Evolutionary conservation across 352 stramenopile species (phyloP).

Genomic region (Globisporangium recalcitrans): DNA sequence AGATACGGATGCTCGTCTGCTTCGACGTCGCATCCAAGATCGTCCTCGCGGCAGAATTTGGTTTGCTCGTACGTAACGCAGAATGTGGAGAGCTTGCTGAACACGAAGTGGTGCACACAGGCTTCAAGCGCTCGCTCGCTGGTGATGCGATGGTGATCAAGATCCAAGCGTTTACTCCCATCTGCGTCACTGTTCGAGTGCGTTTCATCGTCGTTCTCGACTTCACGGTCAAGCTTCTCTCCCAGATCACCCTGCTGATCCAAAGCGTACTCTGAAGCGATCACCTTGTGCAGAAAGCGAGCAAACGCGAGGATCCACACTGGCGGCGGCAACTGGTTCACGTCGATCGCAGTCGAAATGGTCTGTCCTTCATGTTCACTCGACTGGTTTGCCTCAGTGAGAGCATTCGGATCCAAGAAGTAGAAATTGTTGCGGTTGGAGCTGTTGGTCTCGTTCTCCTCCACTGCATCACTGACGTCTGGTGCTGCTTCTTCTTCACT

Average conservation of each 20-base stretch:
- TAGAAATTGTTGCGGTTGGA: neutral
- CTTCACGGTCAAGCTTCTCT: neutral
- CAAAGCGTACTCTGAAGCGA: constrained; percentile 9
- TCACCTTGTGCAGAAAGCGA: constrained; percentile 12
- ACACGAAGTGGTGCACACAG: constrained; percentile 15
- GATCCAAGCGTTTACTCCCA: neutral
- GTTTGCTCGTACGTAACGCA: constrained; percentile 10
- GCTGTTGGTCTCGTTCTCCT: neutral
- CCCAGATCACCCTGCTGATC: neutral
- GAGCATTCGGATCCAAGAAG: neutral
- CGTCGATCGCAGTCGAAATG: constrained; percentile 1
- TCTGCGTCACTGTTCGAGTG: neutral
- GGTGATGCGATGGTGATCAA: neutral
- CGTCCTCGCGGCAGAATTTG: neutral
- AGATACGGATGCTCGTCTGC: constrained; percentile 3
- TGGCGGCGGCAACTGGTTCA: constrained; percentile 1
- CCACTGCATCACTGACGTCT: neutral
- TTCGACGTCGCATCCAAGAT: neutral
- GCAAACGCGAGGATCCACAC: constrained; percentile 11
- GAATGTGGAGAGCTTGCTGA: constrained; percentile 2
- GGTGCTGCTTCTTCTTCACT: neutral
- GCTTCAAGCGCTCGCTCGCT: constrained; percentile 2
- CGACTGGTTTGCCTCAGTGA: neutral
- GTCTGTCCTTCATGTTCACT: neutral
- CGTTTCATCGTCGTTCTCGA: neutral